Evolutionary conservation across 768 basidiomycete species (phyloP).

Genomic region (Kwoniella shandongensis): DNA sequence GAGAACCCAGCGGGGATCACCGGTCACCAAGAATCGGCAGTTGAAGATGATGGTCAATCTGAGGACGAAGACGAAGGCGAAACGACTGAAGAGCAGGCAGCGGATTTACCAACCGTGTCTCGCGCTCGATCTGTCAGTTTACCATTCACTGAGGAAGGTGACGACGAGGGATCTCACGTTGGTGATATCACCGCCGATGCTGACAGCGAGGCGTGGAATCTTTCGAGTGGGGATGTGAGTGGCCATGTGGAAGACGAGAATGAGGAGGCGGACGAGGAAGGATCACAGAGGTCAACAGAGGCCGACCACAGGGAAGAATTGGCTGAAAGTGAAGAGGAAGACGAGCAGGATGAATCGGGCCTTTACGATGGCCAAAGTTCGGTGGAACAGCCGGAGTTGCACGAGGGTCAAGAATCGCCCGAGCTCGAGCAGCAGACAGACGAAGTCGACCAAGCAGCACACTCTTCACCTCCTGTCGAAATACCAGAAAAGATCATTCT

Average conservation of each 20-base stretch:
- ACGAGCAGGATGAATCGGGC: not conserved
- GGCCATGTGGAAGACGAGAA: not conserved
- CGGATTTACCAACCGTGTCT: no score
- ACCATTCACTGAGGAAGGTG: not conserved
- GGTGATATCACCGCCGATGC: constrained; percentile 14
- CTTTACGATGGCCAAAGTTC: not conserved
- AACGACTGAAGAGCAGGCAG: not conserved
- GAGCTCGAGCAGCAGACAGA: not conserved
- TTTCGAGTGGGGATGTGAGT: constrained; percentile 7
- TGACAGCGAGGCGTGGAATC: constrained; percentile 12
- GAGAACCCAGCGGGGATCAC: no score
- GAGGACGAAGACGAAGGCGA: not conserved
- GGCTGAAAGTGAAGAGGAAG: not conserved
- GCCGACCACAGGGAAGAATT: not conserved
- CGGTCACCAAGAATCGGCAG: no score
- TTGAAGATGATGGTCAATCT: not conserved
- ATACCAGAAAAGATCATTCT: constrained; percentile 17
- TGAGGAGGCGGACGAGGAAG: not conserved
- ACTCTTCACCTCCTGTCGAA: constrained; percentile 10
- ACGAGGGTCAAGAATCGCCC: not conserved
- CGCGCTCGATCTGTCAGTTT: no score
- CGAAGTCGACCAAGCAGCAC: not conserved
- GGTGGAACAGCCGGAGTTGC: not conserved
- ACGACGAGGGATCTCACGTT: not conserved
- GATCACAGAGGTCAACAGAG: not conserved